Base-by-base conservation (phyloP, 768 basidiomycete species). In the Calocera cornea region DNA sequence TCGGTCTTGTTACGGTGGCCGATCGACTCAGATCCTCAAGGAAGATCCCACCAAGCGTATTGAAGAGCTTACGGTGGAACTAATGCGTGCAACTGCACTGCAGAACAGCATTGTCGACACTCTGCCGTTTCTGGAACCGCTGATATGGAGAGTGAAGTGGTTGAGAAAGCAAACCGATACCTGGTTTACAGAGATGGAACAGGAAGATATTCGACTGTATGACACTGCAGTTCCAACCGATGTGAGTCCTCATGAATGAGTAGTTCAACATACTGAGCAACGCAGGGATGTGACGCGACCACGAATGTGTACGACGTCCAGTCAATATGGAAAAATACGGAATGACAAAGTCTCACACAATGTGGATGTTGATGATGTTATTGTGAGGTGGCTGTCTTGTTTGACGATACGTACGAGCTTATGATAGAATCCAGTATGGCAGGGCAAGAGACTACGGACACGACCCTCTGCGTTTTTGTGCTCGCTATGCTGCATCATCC, bases 401-500 rank as follows among this genome's bases (percentile, higher is more conserved):
- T 27, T 60, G 54, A 19, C 54, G 27, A 31, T 2, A 27, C 27
- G 24, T 33, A 7, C 24, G 7, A 7, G 44, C 19, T 47, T 3
- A 47, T 8, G 5, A 24, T 24, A 47, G 8, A 47, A 7, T 19
- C 7, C 54, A 60, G 54, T 27, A 29, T 33, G 31, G 54, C 54
- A 5, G 54, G 54, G 11, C 54, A 60, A 33, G 54, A 60, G 31
- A 60, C 54, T 8, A 60, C 14, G 2, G 16, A 60, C 19, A 60
- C 83, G 16, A 76, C 80, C 16, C 73, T 85, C 41, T 76, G 80
- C 41, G 77, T 79, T 2, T 84, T 86, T 71, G 69, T 83, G 29
- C 78, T 85, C 12, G 81, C 83, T 2, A 84, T 86, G 83, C 75
- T 82, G 54, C 76, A 81, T 34, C 72, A 84, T 72, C 85, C 85